Evolutionary conservation across 2,329 filamentous ascomycete species (phyloP).

Genomic region (Talaromyces amestolkiae): DNA sequence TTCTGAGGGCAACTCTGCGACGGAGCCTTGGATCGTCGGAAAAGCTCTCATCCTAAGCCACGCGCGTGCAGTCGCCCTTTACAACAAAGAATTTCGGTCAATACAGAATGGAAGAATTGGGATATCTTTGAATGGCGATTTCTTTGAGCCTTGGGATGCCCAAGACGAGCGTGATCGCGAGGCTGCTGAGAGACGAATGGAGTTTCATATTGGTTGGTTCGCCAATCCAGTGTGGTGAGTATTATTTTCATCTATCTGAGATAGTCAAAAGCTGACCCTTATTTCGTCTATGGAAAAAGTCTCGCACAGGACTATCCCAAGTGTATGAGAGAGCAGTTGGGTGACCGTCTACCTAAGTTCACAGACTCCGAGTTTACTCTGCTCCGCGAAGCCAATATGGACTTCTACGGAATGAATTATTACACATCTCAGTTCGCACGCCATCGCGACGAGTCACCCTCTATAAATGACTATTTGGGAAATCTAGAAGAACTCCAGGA

Average conservation of each 20-base stretch:
- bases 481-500: slow-evolving; percentile 26
- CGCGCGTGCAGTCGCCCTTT: slow-evolving; percentile 24
- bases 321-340: slow-evolving; percentile 25
- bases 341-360: slow-evolving; percentile 25
- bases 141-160: slow-evolving; percentile 28
- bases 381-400: slow-evolving; percentile 22
- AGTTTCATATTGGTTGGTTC: slow-evolving; percentile 31
- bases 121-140: slow-evolving; percentile 27
- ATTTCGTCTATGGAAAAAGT: background rate
- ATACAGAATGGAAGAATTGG: slow-evolving; percentile 24
- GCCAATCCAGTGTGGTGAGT: slow-evolving; percentile 26
- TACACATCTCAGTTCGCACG: background rate
- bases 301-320: slow-evolving; percentile 25
- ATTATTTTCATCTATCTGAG: background rate
- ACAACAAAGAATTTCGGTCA: slow-evolving; percentile 25
- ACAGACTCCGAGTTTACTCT: slow-evolving; percentile 23
- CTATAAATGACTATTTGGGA: slow-evolving; percentile 25
- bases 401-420: slow-evolving; percentile 33
- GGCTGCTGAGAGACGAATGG: slow-evolving; percentile 28
- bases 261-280: background rate
- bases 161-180: slow-evolving; percentile 23
- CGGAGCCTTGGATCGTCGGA: slow-evolving; percentile 29
- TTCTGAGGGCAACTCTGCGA: slow-evolving; percentile 23
- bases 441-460: background rate
- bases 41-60: slow-evolving; percentile 30